Evolutionary conservation across 2,329 filamentous ascomycete genomes (phyloP).

Genomic region (Fusarium illudens): DNA sequence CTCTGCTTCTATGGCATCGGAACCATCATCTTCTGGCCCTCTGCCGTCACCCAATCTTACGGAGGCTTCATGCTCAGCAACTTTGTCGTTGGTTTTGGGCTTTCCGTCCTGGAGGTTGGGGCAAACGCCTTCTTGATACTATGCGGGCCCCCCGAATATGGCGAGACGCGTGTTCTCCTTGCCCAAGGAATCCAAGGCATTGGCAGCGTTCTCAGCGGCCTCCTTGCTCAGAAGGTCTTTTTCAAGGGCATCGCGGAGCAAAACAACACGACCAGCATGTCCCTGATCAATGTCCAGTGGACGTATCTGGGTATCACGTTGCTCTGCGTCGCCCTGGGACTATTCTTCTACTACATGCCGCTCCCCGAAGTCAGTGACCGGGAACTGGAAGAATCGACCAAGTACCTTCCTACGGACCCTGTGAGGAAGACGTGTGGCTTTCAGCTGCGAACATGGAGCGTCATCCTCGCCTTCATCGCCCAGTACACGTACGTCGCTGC

Average conservation of each 20-base stretch:
- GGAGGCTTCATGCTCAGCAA: constrained; percentile 78
- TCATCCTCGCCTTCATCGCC: constrained; percentile 76
- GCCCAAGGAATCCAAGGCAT: constrained; percentile 82
- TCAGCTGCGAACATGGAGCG: constrained; percentile 62
- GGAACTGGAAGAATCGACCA: constrained; percentile 60
- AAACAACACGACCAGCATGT: constrained; percentile 46
- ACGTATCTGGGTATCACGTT: constrained; percentile 83
- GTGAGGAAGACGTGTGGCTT: constrained; percentile 60
- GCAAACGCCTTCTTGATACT: constrained; percentile 79
- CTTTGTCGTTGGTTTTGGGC: constrained; percentile 79
- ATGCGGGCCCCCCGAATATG: constrained; percentile 77
- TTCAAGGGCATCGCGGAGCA: constrained; percentile 66
- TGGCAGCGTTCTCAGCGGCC: constrained; percentile 74
- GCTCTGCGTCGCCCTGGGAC: constrained; percentile 74
- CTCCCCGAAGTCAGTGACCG: constrained; percentile 67
- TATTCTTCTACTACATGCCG: constrained; percentile 75
- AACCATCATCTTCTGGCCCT: constrained; percentile 89
- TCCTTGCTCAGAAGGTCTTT: constrained; percentile 78
- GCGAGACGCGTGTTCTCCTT: constrained; percentile 77
- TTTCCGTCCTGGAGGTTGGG: constrained; percentile 80
- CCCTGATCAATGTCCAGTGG: constrained; percentile 81
- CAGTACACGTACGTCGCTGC: constrained; percentile 84
- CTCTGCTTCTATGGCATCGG: constrained; percentile 77
- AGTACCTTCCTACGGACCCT: constrained; percentile 59
- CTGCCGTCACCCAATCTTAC: constrained; percentile 76